Evolutionary conservation across 441 rosid genomes (phyloP), one percentile per base, ranked within the genome.

Genomic region (Erodium trifolium): DNA sequence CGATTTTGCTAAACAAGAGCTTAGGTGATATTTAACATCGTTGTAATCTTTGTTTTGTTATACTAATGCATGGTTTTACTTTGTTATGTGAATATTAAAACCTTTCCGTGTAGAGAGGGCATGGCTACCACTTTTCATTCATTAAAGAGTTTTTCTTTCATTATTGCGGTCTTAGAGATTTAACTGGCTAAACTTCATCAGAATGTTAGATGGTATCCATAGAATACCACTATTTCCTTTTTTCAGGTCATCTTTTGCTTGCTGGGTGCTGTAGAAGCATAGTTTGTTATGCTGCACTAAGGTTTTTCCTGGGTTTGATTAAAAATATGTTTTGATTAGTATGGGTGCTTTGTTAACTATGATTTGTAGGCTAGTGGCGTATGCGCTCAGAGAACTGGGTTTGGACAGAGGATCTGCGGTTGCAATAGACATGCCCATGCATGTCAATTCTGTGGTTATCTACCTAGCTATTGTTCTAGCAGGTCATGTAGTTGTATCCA

Each of bases 361-460:
- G 14, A 47, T 67, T 49, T 81, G 72, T 76, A 93, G 98, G 98
- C 81, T 81, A 63, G 87, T 82, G 73, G 97, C 97, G 27, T 72
- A 86, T 72, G 96, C 90, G 65, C 84, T 93, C 60, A 68, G 73
- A 76, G 76, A 85, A 43, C 76, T 91, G 74, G 80, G 84, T 73
- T 83, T 89, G 85, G 87, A 79, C 49, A 72, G 72, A 78, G 97
- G 90, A 77, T 91, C 97, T 57, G 88, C 97, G 23, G 84, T 91
- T 63, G 98, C 97, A n/a, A 83, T 93, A 62, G 90, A 89, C 79
- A 91, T 93, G 98, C 97, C 98, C 5, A 91, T 91, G 97, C 85
- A 84, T 77, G 91, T 85, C 67, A 77, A 87, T 77, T 82, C 97
- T 71, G 96, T 93, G 78, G 70, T 91, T 76, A 86, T 91, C 73